Evolutionary conservation across 2,329 filamentous ascomycete species (phyloP), one percentile per base, ranked within the genome.

Genomic region (Stagonosporopsis rhizophila): DNA sequence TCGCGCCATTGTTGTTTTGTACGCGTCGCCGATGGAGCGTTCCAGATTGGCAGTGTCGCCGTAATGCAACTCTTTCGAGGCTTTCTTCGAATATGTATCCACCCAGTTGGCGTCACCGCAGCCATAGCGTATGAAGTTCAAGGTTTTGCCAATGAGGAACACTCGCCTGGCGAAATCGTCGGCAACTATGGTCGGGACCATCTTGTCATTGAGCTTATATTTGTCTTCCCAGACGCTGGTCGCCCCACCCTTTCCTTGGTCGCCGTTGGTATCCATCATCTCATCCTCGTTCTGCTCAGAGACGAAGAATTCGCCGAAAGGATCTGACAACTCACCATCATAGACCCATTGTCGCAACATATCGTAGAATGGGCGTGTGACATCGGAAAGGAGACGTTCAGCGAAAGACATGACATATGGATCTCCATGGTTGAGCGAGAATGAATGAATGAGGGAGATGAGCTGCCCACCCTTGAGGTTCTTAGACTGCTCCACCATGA

Each of bases 151-250:
- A 66, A 99, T 99, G 7, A 99, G 80, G 68, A 98, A 98, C 6
- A 99, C 91, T 72, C 97, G 97, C 65, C 95, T 91, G 0, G 95
- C 92, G 77, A 99, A 97, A 59, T 96, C 93, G 40, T 89, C 84
- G 0, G 92, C 96, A 65, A 97, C 92, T 69, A 98, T 98, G 38
- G 89, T 93, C 0, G 95, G 95, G 22, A 97, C 88, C 90, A 97
- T 95, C 44, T 85, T 83, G 56, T 90, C 84, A 65, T 91, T 88
- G 35, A 97, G 83, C 70, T 91, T 90, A 78, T 96, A 99, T 74
- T 98, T 98, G 76, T 96, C 92, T 75, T 98, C 93, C 95, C 95
- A 99, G 2, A 98, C 93, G 64, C 93, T 97, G 34, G 89, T 93
- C 15, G 91, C 90, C 22, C 86, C 89, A 27, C 79, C 77, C 49